phyloP scores from a whole-genome alignment of 2,329 filamentous ascomycete genomes.

The Aspergillus flavus region DNA sequence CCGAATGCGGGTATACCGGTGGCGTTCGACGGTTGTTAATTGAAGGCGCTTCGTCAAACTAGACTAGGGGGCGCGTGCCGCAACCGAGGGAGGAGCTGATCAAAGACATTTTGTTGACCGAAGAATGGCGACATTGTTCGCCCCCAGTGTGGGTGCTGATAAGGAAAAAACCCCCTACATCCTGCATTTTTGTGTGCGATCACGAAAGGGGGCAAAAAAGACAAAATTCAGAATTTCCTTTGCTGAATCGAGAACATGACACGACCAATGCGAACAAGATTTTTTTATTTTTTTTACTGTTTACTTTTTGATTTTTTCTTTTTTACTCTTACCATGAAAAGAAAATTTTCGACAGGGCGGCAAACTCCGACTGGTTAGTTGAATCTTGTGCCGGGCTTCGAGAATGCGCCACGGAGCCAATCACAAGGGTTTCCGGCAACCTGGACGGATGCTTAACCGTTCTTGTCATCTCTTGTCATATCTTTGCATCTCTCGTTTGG shows the following conservation, averaged over 20 bases:
- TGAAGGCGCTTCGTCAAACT: neutral
- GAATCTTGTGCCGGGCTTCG: slow-evolving; percentile 9
- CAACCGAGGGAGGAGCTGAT: slow-evolving; percentile 7
- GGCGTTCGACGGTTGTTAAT: slow-evolving; percentile 9
- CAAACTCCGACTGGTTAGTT: slow-evolving; percentile 8
- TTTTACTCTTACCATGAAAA: neutral
- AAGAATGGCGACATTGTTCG: neutral
- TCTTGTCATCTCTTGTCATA: slow-evolving; percentile 24
- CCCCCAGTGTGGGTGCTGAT: neutral
- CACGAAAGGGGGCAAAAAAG: neutral
- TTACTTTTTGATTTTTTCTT: neutral
- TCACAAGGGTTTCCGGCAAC: slow-evolving; percentile 2
- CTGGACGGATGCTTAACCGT: slow-evolving; percentile 25
- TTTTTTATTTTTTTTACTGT: neutral
- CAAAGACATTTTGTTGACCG: neutral
- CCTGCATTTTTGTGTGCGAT: neutral
- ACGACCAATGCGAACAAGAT: neutral
- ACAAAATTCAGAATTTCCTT: neutral
- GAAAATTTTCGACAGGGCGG: slow-evolving; percentile 4
- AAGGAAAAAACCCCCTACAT: neutral
- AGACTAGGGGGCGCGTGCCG: neutral
- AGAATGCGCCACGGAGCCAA: slow-evolving; percentile 17
- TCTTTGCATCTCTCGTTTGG: slow-evolving; percentile 17
- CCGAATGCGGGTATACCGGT: slow-evolving; percentile 19
- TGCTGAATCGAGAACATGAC: neutral